Percentiles rank a stretch among this genome's conserved stretches.
Evolutionary conservation across 2,329 filamentous ascomycete species (phyloP).

Genomic region (Paraphaeosphaeria sporulosa): DNA sequence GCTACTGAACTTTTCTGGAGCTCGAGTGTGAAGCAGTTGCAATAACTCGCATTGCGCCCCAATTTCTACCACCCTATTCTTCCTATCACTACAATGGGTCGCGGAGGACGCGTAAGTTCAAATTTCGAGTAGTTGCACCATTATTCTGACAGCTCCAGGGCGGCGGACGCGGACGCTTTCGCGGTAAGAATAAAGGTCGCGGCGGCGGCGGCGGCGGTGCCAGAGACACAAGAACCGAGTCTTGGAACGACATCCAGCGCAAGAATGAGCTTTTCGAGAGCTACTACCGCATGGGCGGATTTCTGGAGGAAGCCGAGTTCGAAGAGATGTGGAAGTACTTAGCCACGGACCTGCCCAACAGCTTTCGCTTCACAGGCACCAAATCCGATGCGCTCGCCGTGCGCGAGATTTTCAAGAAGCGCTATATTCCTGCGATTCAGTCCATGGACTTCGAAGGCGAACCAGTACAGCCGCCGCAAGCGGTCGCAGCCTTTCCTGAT

Average conservation of each 20-base stretch:
- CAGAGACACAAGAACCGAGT: constrained; percentile 40
- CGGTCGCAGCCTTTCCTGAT: constrained; percentile 93
- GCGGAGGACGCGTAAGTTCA: constrained; percentile 17
- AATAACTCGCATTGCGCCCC: constrained; percentile 16
- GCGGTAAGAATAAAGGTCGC: constrained; percentile 40
- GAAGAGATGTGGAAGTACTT: constrained; percentile 84
- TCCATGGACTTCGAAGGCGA: constrained; percentile 84
- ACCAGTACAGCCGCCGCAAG: constrained; percentile 79
- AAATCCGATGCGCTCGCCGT: constrained; percentile 95
- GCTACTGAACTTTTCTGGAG: constrained; percentile 37
- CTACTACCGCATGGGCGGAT: constrained; percentile 77
- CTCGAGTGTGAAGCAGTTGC: constrained; percentile 30
- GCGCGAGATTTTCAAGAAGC: constrained; percentile 83
- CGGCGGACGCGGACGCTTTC: constrained; percentile 33
- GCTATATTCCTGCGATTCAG: constrained; percentile 90
- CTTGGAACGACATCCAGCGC: constrained; percentile 69
- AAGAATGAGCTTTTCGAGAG: constrained; percentile 83
- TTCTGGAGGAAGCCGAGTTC: constrained; percentile 80
- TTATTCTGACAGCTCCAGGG: constrained; percentile 18
- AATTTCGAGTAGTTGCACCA: background rate
- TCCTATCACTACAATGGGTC: constrained; percentile 33
- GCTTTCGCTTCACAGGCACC: constrained; percentile 95
- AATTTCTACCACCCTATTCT: constrained; percentile 9
- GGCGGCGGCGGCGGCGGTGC: constrained; percentile 35
- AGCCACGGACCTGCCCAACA: constrained; percentile 88